Percentiles rank a stretch among this genome's conserved stretches.
These are phyloP conservation scores for Fusarium heterosporum DNA, from an alignment of 2,329 filamentous ascomycete species.

Conservation along the genomic window DNA sequence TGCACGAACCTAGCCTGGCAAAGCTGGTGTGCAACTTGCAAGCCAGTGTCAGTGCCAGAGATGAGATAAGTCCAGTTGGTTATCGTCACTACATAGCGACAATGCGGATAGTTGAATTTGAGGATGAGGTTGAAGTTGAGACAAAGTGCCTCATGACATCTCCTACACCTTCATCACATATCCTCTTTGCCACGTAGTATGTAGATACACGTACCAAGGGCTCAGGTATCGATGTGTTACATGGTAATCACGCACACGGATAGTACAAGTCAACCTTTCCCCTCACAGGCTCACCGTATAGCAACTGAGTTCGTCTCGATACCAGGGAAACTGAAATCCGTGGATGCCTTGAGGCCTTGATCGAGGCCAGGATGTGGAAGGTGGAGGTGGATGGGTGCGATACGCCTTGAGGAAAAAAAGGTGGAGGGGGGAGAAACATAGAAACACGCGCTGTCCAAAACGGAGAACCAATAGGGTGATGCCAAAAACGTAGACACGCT, in stretches of 20 bases:
- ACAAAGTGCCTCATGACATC: neutral
- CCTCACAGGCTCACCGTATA: slow-evolving; percentile 6
- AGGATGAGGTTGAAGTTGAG: neutral
- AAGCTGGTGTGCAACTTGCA: slow-evolving; percentile 33
- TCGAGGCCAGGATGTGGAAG: slow-evolving; percentile 29
- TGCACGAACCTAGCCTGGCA: slow-evolving; percentile 40
- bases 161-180: neutral
- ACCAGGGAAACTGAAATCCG: slow-evolving; percentile 11
- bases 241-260: slow-evolving; percentile 12
- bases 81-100: slow-evolving; percentile 20
- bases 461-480: slow-evolving; percentile 35
- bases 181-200: neutral
- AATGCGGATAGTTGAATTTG: slow-evolving; percentile 18
- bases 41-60: slow-evolving; percentile 19
- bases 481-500: slow-evolving; percentile 47
- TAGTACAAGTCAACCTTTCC: slow-evolving; percentile 15
- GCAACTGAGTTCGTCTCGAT: slow-evolving; percentile 9
- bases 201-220: neutral
- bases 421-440: slow-evolving; percentile 28
- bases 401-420: slow-evolving; percentile 20
- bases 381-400: slow-evolving; percentile 33
- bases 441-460: slow-evolving; percentile 38
- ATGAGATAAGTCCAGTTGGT: slow-evolving; percentile 34
- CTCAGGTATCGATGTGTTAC: neutral
- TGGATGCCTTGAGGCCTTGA: slow-evolving; percentile 35